phyloP scores from a whole-genome alignment of 257 asterid species.

The Verbascum thapsus region DNA sequence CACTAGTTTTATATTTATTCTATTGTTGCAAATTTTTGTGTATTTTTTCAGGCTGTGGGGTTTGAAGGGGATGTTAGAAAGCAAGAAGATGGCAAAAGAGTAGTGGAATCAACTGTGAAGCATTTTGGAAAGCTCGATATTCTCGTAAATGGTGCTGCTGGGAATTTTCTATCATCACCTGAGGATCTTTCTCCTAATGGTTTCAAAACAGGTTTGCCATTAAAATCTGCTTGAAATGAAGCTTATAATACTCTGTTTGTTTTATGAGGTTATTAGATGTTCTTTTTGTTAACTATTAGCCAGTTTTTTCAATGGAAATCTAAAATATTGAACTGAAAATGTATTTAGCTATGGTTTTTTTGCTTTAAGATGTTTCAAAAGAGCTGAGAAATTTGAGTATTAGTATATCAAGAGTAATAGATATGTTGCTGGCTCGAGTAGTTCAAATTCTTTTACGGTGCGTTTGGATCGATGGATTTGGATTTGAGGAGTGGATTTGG shows the following conservation, averaged over 20 bases:
- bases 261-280: background rate
- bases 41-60: constrained; percentile 59
- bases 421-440: background rate
- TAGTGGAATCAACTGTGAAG: constrained; percentile 63
- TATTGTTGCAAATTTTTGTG: background rate
- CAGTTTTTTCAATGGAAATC: background rate
- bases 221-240: constrained; percentile 9
- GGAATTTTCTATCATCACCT: constrained; percentile 75
- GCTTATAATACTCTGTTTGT: background rate
- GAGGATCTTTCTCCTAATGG: constrained; percentile 87
- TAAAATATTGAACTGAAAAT: background rate
- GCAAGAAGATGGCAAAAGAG: constrained; percentile 69
- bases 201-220: constrained; percentile 61
- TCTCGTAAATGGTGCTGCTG: constrained; percentile 89
- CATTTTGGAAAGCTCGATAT: constrained; percentile 84
- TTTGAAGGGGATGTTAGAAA: constrained; percentile 81
- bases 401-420: background rate
- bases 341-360: background rate
- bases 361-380: background rate
- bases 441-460: no score
- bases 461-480: no score
- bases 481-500: no score
- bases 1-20: background rate
- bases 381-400: background rate
- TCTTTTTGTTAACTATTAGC: background rate